Percentiles rank a stretch among this genome's conserved stretches.
phyloP scores from a whole-genome alignment of 768 basidiomycete species.

The Pulveroboletus ravenelii region DNA sequence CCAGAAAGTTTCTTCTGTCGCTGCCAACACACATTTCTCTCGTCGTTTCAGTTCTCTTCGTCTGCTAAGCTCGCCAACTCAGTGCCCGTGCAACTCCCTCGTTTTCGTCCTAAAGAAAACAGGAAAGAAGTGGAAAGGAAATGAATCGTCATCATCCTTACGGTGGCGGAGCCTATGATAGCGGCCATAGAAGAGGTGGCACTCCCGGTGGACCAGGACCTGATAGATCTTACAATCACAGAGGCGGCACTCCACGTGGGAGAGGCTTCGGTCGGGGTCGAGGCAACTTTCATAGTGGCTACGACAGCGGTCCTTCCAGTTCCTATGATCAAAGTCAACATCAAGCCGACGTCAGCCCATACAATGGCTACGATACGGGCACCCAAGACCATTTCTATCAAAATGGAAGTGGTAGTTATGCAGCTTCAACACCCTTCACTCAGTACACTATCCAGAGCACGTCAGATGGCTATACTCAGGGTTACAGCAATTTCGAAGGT shows the following conservation, averaged over 20 bases:
- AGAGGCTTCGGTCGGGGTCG: conserved; percentile 52
- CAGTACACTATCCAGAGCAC: conserved; percentile 46
- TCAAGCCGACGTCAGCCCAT: conserved; percentile 58
- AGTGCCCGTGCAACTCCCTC: conserved; percentile 22
- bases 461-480: conserved; percentile 51
- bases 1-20: conserved; percentile 21
- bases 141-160: conserved; percentile 95
- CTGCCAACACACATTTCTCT: conserved; percentile 15
- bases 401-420: conserved; percentile 59
- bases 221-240: conserved; percentile 64
- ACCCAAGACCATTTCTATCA: conserved; percentile 65
- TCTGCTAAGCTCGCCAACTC: conserved; percentile 25
- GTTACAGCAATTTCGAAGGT: conserved; percentile 75
- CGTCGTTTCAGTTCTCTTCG: conserved; percentile 15
- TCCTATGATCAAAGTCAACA: conserved; percentile 65
- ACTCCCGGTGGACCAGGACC: conserved; percentile 62
- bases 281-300: conserved; percentile 49
- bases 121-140: conserved; percentile 17
- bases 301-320: conserved; percentile 49
- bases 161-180: conserved; percentile 57
- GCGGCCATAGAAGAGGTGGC: conserved; percentile 58
- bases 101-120: conserved; percentile 27
- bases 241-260: conserved; percentile 51
- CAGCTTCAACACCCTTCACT: conserved; percentile 43
- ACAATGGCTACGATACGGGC: conserved; percentile 63